A percentile compares a stretch with the other conserved stretches of the same genome.
phyloP scores from a whole-genome alignment of 768 basidiomycete genomes.

The Russula foetens region DNA sequence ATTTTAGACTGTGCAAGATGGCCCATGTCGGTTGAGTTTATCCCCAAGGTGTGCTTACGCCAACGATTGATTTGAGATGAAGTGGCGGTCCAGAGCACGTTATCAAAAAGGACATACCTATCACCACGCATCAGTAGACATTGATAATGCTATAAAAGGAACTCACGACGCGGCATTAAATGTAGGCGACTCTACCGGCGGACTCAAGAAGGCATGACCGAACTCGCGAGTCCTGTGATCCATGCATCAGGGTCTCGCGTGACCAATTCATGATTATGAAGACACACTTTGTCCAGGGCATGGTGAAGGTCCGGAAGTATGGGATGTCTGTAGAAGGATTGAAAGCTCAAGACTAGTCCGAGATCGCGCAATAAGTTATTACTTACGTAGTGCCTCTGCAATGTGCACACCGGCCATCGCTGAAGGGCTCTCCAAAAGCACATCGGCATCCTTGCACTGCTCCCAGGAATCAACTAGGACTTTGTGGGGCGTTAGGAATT shows the following conservation, averaged over 20 bases:
- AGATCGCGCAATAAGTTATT: slow-evolving; percentile 5
- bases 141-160: not conserved
- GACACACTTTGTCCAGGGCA: slow-evolving; percentile 50
- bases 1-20: slow-evolving; percentile 52
- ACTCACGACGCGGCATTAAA: slow-evolving; percentile 54
- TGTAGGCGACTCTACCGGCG: slow-evolving; percentile 53
- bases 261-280: not conserved
- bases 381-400: slow-evolving; percentile 51
- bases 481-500: slow-evolving; percentile 21
- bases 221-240: slow-evolving; percentile 43
- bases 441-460: slow-evolving; percentile 55
- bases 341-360: not conserved
- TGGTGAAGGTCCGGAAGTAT: slow-evolving; percentile 57
- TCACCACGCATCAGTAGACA: not conserved
- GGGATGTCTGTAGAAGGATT: slow-evolving; percentile 38
- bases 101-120: slow-evolving; percentile 55
- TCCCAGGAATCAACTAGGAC: slow-evolving; percentile 56
- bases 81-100: slow-evolving; percentile 61
- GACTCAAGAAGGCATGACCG: slow-evolving; percentile 56
- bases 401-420: slow-evolving; percentile 69
- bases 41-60: slow-evolving; percentile 42
- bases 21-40: slow-evolving; percentile 51
- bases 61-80: slow-evolving; percentile 60
- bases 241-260: not conserved
- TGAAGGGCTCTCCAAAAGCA: slow-evolving; percentile 58